Evolutionary conservation across 169 alveolate genomes (phyloP).

Genomic region (Cryptosporidium felis): DNA sequence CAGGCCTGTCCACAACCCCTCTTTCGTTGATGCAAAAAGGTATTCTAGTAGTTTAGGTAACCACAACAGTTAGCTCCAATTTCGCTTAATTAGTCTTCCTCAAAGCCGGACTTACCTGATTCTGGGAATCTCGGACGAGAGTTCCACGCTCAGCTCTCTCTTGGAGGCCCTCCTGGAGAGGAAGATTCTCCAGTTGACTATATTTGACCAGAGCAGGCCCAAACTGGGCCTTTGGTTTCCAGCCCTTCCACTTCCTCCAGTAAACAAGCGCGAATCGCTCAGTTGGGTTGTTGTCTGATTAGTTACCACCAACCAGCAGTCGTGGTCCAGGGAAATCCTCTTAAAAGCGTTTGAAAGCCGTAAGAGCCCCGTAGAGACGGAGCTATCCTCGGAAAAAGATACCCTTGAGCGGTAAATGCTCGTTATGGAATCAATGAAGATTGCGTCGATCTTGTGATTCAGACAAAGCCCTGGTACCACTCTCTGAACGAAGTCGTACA

Average conservation of each 20-base stretch:
- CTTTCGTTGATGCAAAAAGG: slow-evolving; percentile 35
- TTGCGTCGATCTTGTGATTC: slow-evolving; percentile 40
- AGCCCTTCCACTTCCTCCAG: not conserved
- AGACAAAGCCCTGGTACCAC: slow-evolving; percentile 15
- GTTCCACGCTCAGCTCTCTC: slow-evolving; percentile 25
- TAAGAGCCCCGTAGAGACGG: slow-evolving; percentile 29
- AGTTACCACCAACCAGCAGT: slow-evolving; percentile 61
- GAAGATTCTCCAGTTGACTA: slow-evolving; percentile 51
- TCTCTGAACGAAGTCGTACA: slow-evolving; percentile 15
- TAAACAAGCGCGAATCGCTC: not conserved
- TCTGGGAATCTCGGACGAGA: slow-evolving; percentile 48
- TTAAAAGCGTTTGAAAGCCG: slow-evolving; percentile 40
- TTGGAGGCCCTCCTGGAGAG: not conserved
- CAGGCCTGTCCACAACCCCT: slow-evolving; percentile 25
- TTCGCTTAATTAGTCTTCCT: not conserved
- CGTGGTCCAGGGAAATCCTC: slow-evolving; percentile 17
- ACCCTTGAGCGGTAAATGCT: slow-evolving; percentile 40
- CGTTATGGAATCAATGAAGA: slow-evolving; percentile 52
- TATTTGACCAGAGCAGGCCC: slow-evolving; percentile 62
- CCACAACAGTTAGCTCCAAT: not conserved
- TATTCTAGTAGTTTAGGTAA: no score
- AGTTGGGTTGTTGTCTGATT: slow-evolving; percentile 55
- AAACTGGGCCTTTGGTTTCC: slow-evolving; percentile 28
- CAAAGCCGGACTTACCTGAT: slow-evolving; percentile 52
- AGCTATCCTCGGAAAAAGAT: slow-evolving; percentile 21